phyloP scores from a whole-genome alignment of 345 rosid genomes.

The Murraya koenigii region DNA sequence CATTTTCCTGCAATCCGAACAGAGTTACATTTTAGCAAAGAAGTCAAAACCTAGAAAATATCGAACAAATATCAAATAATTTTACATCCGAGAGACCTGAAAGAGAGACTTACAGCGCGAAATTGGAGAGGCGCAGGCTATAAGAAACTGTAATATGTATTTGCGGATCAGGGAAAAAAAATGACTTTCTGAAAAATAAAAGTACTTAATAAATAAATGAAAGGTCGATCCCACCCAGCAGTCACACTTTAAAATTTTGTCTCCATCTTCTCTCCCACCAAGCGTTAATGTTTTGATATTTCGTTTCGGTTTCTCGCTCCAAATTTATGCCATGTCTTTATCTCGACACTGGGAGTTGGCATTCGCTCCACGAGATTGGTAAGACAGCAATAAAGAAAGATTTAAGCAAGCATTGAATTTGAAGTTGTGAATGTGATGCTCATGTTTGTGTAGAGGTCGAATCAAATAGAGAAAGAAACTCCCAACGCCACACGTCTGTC shows the following conservation, averaged over 20 bases:
- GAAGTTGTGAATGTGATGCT: neutral
- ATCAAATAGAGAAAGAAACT: neutral
- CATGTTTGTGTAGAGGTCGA: neutral
- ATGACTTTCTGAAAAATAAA: neutral
- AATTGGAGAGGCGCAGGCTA: neutral
- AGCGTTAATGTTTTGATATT: neutral
- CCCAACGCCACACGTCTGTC: neutral
- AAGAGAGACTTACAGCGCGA: slow-evolving; percentile 6
- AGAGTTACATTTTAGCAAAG: neutral
- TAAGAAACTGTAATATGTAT: neutral
- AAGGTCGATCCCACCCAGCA: slow-evolving; percentile 1
- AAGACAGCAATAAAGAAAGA: neutral
- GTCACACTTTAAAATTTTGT: neutral
- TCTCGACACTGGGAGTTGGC: neutral
- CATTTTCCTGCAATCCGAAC: slow-evolving; percentile 49
- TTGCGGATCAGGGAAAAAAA: slow-evolving; percentile 7
- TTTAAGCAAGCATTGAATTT: slow-evolving; percentile 6
- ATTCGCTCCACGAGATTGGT: neutral
- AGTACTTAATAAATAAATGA: neutral
- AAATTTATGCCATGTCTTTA: neutral
- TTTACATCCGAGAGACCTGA: neutral
- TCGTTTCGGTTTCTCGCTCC: neutral
- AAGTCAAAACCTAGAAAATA: neutral
- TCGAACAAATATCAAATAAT: neutral
- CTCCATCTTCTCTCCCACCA: neutral